A percentile compares a stretch with the other conserved stretches of the same genome.
These are phyloP conservation scores for Pichia cephalocereana DNA, from an alignment of 805 yeast species.

Conservation along the genomic window DNA sequence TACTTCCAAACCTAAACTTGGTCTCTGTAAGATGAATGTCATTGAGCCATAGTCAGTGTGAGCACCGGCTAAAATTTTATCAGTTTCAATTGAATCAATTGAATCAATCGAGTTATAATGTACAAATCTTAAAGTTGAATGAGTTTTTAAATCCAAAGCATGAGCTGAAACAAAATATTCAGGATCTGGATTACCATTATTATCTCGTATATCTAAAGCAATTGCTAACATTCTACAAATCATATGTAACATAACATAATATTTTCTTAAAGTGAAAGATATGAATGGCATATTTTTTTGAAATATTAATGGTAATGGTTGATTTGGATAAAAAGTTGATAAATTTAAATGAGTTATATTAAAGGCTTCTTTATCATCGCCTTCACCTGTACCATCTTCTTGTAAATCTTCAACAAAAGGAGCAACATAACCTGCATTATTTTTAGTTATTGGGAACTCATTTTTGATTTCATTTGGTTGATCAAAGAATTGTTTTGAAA, in stretches of 20 bases:
- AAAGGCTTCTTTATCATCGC: constrained; percentile 62
- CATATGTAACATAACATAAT: constrained; percentile 6
- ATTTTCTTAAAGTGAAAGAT: constrained; percentile 15
- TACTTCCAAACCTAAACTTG: constrained; percentile 59
- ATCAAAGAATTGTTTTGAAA: constrained; percentile 33
- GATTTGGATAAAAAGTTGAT: constrained; percentile 32
- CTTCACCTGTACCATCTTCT: constrained; percentile 22
- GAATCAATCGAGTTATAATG: constrained; percentile 53
- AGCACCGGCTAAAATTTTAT: constrained; percentile 63
- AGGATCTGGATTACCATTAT: constrained; percentile 27
- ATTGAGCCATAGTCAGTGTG: constrained; percentile 74
- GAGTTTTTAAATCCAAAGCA: constrained; percentile 38
- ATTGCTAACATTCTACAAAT: constrained; percentile 42
- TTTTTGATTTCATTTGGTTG: constrained; percentile 27
- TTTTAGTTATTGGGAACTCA: constrained; percentile 25
- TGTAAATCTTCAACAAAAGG: constrained; percentile 31
- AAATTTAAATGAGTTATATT: constrained; percentile 49
- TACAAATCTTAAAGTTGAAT: constrained; percentile 56
- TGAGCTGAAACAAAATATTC: constrained; percentile 56
- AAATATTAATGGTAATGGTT: constrained; percentile 43
- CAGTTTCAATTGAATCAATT: constrained; percentile 26
- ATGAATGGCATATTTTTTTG: constrained; percentile 31
- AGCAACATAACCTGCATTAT: constrained; percentile 39
- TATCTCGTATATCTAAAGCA: constrained; percentile 49
- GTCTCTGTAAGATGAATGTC: constrained; percentile 57